Evolutionary conservation across 306 rosid species (phyloP).

Genomic region (Hippophae tibetana): DNA sequence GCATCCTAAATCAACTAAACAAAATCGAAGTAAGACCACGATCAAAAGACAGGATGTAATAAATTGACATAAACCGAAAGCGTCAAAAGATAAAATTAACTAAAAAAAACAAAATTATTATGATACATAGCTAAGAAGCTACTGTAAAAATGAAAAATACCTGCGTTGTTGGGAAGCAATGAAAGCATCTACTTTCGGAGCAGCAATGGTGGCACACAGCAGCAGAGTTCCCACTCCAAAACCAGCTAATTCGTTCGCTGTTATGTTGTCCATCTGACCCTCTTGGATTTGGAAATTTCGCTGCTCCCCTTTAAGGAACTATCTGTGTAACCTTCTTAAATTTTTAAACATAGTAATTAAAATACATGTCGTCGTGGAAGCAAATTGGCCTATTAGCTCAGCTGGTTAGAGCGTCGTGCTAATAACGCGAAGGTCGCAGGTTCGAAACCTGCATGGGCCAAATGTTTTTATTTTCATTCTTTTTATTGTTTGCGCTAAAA

Average conservation of each 20-base stretch:
- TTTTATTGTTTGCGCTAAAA: too few species aligned
- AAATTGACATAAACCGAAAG: background rate
- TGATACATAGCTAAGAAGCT: background rate
- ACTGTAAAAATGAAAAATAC: conserved; percentile 11
- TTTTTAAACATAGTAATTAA: too few species aligned
- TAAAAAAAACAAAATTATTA: background rate
- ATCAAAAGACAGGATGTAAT: too few species aligned
- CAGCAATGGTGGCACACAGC: conserved; percentile 64
- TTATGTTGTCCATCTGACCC: conserved; percentile 47
- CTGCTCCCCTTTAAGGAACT: too few species aligned
- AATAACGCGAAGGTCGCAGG: conserved; percentile 20
- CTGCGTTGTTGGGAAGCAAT: conserved; percentile 74
- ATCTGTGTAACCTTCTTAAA: too few species aligned
- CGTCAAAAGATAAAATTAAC: background rate
- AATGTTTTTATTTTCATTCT: rapidly evolving
- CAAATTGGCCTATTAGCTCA: conserved; percentile 59
- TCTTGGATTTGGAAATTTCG: background rate
- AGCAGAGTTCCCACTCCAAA: conserved; percentile 65
- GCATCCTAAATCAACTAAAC: too few species aligned
- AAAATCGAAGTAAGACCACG: too few species aligned
- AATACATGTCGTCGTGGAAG: background rate
- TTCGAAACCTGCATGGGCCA: conserved; percentile 89
- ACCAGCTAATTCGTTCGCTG: conserved; percentile 77
- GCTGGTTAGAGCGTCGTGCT: conserved; percentile 84
- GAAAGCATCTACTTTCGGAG: conserved; percentile 66